Conservation (phyloP, 805 yeast genomes). For the Metschnikowia drakensbergensis region DNA sequence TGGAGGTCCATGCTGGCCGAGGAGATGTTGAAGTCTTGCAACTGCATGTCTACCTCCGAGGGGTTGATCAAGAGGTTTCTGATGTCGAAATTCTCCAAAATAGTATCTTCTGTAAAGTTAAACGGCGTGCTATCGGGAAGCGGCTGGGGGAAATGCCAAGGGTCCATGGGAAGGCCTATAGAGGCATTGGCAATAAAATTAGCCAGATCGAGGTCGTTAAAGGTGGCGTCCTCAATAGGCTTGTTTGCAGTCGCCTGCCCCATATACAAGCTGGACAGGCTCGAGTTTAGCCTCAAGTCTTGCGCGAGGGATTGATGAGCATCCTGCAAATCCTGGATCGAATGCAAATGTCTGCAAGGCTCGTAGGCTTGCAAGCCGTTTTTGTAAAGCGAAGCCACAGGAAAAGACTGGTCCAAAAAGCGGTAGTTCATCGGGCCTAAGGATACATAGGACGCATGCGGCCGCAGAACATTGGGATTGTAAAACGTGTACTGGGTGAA, state of each 20-base stretch:
- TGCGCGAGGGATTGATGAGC: constrained; percentile 22
- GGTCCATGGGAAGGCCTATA: constrained; percentile 1
- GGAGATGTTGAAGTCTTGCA: neutral
- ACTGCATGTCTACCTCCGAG: constrained; percentile 7
- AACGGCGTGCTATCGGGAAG: neutral
- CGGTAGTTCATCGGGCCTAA: constrained; percentile 8
- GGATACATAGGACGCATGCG: neutral
- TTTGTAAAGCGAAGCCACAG: constrained; percentile 38
- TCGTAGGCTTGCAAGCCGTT: constrained; percentile 31
- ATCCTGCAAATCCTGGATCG: constrained; percentile 27
- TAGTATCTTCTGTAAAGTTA: constrained; percentile 1
- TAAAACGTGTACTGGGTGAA: constrained; percentile 41
- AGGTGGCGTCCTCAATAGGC: constrained; percentile 1
- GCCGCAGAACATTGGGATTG: constrained; percentile 22
- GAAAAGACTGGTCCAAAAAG: constrained; percentile 42
- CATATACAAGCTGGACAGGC: neutral
- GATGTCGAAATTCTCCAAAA: constrained; percentile 24
- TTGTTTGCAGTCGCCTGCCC: neutral
- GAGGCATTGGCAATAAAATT: neutral
- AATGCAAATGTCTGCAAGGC: constrained; percentile 32
- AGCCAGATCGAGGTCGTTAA: constrained; percentile 1
- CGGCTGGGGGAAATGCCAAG: constrained; percentile 3
- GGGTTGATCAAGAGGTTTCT: constrained; percentile 24
- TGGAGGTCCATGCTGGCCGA: neutral
- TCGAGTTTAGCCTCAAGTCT: constrained; percentile 7